Evolutionary conservation across 2,329 filamentous ascomycete species (phyloP).

Genomic region (Claviceps paspali): DNA sequence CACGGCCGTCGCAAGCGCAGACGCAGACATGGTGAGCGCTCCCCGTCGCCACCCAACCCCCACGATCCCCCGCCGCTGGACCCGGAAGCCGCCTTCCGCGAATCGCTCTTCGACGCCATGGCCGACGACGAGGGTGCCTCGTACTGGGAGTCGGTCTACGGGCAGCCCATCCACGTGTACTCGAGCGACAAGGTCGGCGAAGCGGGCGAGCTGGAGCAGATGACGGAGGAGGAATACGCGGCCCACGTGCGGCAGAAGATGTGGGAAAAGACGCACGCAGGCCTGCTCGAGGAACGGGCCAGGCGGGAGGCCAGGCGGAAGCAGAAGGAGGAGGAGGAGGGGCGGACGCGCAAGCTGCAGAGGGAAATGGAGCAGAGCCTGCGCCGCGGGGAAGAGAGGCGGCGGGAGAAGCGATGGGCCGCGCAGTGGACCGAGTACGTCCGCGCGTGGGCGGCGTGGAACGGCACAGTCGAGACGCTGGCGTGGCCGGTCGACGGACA

Average conservation of each 20-base stretch:
- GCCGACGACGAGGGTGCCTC: conserved; percentile 90
- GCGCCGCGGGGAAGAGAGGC: conserved; percentile 48
- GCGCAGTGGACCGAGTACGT: conserved; percentile 51
- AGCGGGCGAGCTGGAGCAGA: conserved; percentile 53
- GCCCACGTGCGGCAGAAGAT: conserved; percentile 72
- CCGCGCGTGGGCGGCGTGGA: conserved; percentile 44
- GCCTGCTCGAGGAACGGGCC: conserved; percentile 62
- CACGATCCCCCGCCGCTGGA: conserved; percentile 36
- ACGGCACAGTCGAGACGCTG: conserved; percentile 25
- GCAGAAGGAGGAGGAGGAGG: conserved; percentile 36
- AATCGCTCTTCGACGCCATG: conserved; percentile 91
- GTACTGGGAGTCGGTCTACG: conserved; percentile 95
- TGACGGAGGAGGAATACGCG: conserved; percentile 89
- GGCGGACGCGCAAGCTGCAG: conserved; percentile 35
- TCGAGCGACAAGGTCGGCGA: conserved; percentile 29
- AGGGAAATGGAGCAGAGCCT: conserved; percentile 56
- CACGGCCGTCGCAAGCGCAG: conserved; percentile 13
- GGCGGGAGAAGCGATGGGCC: conserved; percentile 36
- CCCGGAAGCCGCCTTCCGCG: conserved; percentile 66
- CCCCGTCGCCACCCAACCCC: conserved; percentile 31
- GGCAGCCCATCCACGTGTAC: conserved; percentile 82
- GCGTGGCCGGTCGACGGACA: conserved; percentile 81
- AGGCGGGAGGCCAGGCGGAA: conserved; percentile 37
- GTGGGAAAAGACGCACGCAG: conserved; percentile 90
- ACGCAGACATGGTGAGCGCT: conserved; percentile 24